Evolutionary conservation across 1,139 yeast species (phyloP).

Genomic region (Kodamaea alishanica): DNA sequence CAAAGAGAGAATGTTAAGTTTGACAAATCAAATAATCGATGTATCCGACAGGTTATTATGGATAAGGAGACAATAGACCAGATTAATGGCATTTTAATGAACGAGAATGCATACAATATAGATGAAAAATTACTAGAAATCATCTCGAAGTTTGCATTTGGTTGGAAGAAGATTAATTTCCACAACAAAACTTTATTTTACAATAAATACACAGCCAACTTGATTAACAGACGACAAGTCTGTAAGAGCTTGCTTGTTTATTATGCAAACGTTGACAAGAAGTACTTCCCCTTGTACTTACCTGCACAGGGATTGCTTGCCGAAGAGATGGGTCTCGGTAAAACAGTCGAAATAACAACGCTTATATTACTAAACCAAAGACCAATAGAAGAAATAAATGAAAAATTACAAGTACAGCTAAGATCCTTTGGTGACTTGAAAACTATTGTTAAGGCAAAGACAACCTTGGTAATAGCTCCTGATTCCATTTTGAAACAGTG

Average conservation of each 20-base stretch:
- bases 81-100: conserved; percentile 8
- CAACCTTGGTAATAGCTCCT: conserved; percentile 84
- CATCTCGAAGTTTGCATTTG: conserved; percentile 45
- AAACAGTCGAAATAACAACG: conserved; percentile 80
- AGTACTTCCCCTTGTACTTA: conserved; percentile 14
- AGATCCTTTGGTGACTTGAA: conserved; percentile 36
- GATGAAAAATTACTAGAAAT: conserved; percentile 9
- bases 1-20: conserved; percentile 52
- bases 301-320: conserved; percentile 71
- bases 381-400: conserved; percentile 41
- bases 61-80: conserved; percentile 9
- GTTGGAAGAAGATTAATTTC: conserved; percentile 42
- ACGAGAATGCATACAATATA: conserved; percentile 3
- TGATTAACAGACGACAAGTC: conserved; percentile 33
- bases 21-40: conserved; percentile 24
- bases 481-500: conserved; percentile 80
- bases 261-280: conserved; percentile 12
- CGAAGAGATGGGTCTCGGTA: conserved; percentile 97
- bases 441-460: conserved; percentile 50
- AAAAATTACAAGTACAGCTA: conserved; percentile 33
- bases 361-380: conserved; percentile 59
- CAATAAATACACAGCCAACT: conserved; percentile 48
- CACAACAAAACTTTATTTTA: conserved; percentile 33
- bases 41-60: conserved; percentile 18
- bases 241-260: conserved; percentile 24